Percentiles rank a stretch among this genome's conserved stretches.
These are phyloP conservation scores for Xylaria polymorpha DNA, from an alignment of 2,329 filamentous ascomycete species.

Conservation along the genomic window DNA sequence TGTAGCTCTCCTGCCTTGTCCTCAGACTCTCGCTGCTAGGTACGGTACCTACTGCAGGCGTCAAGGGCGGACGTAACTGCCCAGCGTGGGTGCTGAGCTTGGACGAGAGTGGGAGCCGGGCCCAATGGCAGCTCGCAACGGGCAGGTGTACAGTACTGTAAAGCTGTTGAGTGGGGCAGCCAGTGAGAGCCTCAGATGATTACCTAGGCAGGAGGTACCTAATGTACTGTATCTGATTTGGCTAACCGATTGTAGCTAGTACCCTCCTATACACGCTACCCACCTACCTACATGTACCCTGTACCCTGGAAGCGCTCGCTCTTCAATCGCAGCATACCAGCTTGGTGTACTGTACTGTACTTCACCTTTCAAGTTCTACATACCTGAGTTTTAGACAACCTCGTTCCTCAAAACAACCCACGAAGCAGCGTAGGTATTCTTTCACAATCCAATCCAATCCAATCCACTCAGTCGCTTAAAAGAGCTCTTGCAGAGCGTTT, in stretches of 20 bases:
- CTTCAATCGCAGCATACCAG: not conserved
- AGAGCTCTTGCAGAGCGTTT: not conserved
- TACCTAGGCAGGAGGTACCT: too few species aligned
- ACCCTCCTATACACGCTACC: too few species aligned
- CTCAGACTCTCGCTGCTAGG: not conserved
- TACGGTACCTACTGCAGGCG: not conserved
- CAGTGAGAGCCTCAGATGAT: not conserved
- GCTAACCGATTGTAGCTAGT: too few species aligned
- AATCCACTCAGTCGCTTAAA: not conserved
- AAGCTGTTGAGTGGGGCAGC: not conserved
- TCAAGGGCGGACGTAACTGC: conserved; percentile 6
- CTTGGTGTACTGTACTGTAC: too few species aligned
- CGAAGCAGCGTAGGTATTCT: not conserved
- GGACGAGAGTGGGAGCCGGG: not conserved
- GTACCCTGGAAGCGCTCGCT: too few species aligned
- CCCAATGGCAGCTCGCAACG: not conserved
- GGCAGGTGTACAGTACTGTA: too few species aligned
- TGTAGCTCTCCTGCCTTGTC: not conserved
- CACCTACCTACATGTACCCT: too few species aligned
- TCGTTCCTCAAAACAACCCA: not conserved
- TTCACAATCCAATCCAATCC: not conserved
- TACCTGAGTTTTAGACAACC: not conserved
- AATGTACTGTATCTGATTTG: too few species aligned
- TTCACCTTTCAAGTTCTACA: not conserved
- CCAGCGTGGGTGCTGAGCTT: conserved; percentile 5